These are phyloP conservation scores for Pistacia atlantica DNA, from an alignment of 345 rosid genomes.

Conservation along the genomic window DNA sequence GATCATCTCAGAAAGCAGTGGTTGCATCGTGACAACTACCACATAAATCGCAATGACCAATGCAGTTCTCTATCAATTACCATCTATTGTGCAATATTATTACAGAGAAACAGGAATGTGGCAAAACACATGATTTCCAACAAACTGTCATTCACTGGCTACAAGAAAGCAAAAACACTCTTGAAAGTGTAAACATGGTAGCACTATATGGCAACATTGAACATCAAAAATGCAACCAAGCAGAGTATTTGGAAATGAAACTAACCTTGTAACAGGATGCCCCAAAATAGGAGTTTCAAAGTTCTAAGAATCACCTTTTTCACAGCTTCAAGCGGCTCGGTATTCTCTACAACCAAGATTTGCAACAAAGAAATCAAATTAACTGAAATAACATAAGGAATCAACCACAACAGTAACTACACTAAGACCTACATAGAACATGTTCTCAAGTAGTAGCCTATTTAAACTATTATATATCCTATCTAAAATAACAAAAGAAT, in stretches of 20 bases:
- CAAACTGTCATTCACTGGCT: not conserved
- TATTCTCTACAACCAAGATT: constrained; percentile 47
- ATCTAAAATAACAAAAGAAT: no score
- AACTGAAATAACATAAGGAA: not conserved
- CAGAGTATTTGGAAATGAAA: not conserved
- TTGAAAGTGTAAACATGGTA: not conserved
- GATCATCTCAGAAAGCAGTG: not conserved
- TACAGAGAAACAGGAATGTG: not conserved
- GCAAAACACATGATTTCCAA: no score
- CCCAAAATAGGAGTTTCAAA: constrained; percentile 87
- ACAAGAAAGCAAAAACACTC: not conserved
- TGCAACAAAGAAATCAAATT: not conserved
- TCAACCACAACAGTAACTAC: not conserved
- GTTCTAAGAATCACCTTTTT: constrained; percentile 67
- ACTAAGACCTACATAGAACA: not conserved
- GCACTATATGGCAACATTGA: not conserved
- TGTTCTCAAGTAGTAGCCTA: no score
- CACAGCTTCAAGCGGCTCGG: constrained; percentile 42
- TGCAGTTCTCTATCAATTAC: not conserved
- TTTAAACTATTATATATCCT: no score
- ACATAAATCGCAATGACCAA: not conserved
- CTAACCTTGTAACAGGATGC: constrained; percentile 82
- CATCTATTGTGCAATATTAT: not conserved
- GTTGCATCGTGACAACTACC: not conserved
- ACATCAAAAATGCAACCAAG: not conserved